These are phyloP conservation scores for Rhododendron henanense DNA, from an alignment of 148 eudicot species.

Conservation along the genomic window DNA sequence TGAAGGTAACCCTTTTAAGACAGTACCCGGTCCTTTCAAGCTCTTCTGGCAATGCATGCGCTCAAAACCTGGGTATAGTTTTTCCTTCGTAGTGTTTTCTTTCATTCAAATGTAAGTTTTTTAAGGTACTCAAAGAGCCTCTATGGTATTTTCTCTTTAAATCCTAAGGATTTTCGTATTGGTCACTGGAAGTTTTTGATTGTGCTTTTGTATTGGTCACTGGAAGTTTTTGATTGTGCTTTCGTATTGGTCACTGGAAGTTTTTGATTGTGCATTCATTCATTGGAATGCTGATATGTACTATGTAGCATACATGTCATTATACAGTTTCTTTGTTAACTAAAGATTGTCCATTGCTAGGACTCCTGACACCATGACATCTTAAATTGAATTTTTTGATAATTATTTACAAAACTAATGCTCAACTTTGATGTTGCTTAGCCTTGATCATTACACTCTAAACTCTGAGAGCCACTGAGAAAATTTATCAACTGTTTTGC, in stretches of 20 bases:
- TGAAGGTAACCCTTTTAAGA: conserved; percentile 92
- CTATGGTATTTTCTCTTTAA: neutral
- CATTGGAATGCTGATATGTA: neutral
- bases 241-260: neutral
- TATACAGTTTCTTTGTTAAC: neutral
- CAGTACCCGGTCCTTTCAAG: conserved; percentile 89
- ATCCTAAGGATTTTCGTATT: neutral
- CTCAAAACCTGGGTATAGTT: conserved; percentile 72
- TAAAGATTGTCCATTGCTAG: neutral
- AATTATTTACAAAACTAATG: neutral
- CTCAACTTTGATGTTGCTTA: neutral
- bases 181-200: neutral
- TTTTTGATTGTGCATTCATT: neutral
- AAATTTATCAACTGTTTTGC: neutral
- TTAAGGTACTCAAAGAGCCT: neutral
- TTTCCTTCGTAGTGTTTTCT: neutral
- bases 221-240: too few relatives aligned
- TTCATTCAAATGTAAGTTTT: neutral
- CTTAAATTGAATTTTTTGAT: neutral
- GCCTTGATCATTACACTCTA: neutral
- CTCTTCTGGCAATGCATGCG: conserved; percentile 93
- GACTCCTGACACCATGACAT: too few relatives aligned
- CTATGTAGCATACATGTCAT: neutral
- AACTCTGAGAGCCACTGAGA: neutral
- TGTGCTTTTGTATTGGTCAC: too few relatives aligned